Base-by-base conservation (phyloP, 148 eudicot species). In the Camellia lanceoleosa region DNA sequence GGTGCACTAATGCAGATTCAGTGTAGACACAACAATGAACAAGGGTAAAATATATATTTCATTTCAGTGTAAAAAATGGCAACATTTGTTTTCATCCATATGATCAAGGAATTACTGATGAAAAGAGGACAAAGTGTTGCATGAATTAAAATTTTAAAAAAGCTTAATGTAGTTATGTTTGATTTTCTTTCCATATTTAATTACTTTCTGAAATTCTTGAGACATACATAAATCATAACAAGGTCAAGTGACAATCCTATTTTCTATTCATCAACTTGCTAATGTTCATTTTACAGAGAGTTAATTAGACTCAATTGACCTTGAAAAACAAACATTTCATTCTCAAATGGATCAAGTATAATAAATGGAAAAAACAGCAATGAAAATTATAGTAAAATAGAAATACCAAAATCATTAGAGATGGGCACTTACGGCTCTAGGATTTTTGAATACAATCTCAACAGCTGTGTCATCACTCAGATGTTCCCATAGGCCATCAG, bases 401-500 rank as follows among this genome's bases (percentile, higher is more conserved):
- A 51, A 16, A 51, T 2, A 30, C 46, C 0, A n/a, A 52, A 74
- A 58, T 11, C 19, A 1, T 19, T 56, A 44, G 9, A 54, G 89
- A 64, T 0, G 30, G 63, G 42, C 13, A 82, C 92, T 89, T 49
- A 89, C 92, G 20, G 86, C 78, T 87, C 92, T 85, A 52, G 92
- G 92, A 81, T 85, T 74, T 69, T 84, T 87, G 9, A 66, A 79
- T 5, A 89, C 89, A 66, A 89, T 87, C 44, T 89, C 87, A 52
- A 89, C 87, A 2, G 90, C 92, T 67, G 9, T 83, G 64, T 89
- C 84, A 51, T 89, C 92, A 49, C 84, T 87, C 63, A 89, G 85
- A 46, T 87, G 88, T 73, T 89, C 92, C 92, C 92, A 89, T 11
- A 89, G 90, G 64, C 92, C 92, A 82, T 89, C 92, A 16, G 90